phyloP scores from a whole-genome alignment of 139 green algal genomes.

The Micractinium sp. region DNA sequence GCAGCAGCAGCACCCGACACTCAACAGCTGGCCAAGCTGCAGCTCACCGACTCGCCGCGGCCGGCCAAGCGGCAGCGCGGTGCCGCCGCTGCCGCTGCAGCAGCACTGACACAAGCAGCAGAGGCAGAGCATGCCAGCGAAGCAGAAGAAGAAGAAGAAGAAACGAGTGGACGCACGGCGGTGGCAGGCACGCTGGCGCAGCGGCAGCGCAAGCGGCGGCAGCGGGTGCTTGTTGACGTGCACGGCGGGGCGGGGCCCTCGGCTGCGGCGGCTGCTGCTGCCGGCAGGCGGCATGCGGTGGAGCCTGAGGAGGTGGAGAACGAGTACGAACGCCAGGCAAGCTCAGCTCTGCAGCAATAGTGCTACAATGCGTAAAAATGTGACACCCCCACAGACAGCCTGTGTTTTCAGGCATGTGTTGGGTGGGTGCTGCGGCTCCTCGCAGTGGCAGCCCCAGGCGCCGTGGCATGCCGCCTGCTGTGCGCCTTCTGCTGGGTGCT shows the following conservation, averaged over 20 bases:
- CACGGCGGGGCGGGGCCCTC: not conserved
- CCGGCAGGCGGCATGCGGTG: not conserved
- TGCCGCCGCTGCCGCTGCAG: not conserved
- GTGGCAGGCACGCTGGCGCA: not conserved
- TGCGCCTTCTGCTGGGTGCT: not conserved
- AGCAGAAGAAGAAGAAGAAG: not conserved
- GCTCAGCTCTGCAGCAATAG: not conserved
- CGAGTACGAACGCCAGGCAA: conserved; percentile 44
- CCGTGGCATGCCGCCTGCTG: too few relatives aligned
- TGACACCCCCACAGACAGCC: too few relatives aligned
- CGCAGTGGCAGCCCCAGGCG: too few relatives aligned
- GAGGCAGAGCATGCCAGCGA: not conserved
- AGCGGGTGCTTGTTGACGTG: conserved; percentile 28
- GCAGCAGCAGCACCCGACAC: not conserved
- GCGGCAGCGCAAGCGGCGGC: not conserved
- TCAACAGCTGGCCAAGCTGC: not conserved
- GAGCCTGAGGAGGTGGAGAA: conserved; percentile 23
- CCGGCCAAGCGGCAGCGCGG: not conserved
- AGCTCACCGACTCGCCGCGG: too few relatives aligned
- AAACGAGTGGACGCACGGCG: not conserved
- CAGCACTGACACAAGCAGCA: not conserved
- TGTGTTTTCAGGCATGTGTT: not conserved
- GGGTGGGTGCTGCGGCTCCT: not conserved
- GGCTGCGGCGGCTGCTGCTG: not conserved
- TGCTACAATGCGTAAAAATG: too few relatives aligned